Base-by-base conservation (phyloP, 805 yeast species). In the Sugiyamaella qingdaonensis region DNA sequence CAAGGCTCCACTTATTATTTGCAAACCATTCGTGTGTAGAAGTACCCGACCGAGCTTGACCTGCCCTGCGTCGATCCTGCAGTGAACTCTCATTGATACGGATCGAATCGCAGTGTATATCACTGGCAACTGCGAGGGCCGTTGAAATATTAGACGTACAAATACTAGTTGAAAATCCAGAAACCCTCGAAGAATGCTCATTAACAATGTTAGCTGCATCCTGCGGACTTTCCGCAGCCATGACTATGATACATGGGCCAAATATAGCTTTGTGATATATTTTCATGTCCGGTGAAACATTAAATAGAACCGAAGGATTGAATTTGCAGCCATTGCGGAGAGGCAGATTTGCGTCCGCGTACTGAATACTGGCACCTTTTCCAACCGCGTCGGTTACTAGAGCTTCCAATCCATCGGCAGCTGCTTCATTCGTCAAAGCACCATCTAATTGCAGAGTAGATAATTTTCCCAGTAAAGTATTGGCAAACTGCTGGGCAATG, bases 111-210 rank as follows among this genome's bases (percentile, higher is more conserved):
- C 91, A 85, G 65, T 81, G 81, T 55, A 87, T 65, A 68, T 78
- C 77, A 69, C 78, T 78, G 42, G 94, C 78, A 54, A 86, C 86
- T 51, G 79, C 79, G 55, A 83, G 69, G 29, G 86, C 88, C 62
- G 77, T 82, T 74, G 78, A 78, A 53, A 84, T 64, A 61, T 82
- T 78, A 45, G 74, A 73, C 45, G 92, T 80, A 74, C 85, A 90
- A 55, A 86, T 73, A 75, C 90, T 89, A 56, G 91, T 87, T 65
- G 89, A 90, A 65, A 86, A 77, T 63, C 92, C 94, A 24, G 29
- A 24, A 24, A 24, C 29, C 29, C 29, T 7, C 64, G 82, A 86
- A 48, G 78, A 79, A 42, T 86, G 74, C 67, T 81, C 79, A 69
- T 86, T 86, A 49, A 88, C 91, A 71, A 76, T 70, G 49, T 72